A percentile compares a stretch with the other conserved stretches of the same genome.
Evolutionary conservation across 345 rosid species (phyloP).

Genomic region (Luvunga scandens): DNA sequence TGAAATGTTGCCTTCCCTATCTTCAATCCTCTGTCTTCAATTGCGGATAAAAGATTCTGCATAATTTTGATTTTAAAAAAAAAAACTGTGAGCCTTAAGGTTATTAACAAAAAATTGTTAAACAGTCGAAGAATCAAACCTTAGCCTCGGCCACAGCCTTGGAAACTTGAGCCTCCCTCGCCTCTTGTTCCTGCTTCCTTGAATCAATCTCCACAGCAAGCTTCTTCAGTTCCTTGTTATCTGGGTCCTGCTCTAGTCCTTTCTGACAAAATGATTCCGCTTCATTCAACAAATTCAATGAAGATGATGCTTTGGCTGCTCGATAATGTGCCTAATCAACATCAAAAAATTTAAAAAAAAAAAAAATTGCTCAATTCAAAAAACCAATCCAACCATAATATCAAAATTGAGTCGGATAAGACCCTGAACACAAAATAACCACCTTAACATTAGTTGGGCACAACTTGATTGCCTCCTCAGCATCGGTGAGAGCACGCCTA

Average conservation of each 20-base stretch:
- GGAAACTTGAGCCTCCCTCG: constrained; percentile 56
- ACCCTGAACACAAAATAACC: not conserved
- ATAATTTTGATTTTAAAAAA: not conserved
- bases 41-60: constrained; percentile 66
- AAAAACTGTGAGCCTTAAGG: constrained; percentile 1
- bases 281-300: constrained; percentile 58
- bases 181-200: constrained; percentile 57
- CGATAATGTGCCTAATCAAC: constrained; percentile 67
- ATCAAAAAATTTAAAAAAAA: not conserved
- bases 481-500: constrained; percentile 75
- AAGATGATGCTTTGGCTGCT: constrained; percentile 80
- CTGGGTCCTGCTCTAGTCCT: constrained; percentile 60
- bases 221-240: constrained; percentile 70
- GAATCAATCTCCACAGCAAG: constrained; percentile 49
- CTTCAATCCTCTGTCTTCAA: constrained; percentile 69
- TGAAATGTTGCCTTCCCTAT: constrained; percentile 68
- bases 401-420: not conserved
- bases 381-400: not conserved
- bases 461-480: constrained; percentile 67
- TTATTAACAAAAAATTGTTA: not conserved
- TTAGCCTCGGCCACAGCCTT: constrained; percentile 59
- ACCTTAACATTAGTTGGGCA: constrained; percentile 68
- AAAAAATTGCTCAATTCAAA: not conserved
- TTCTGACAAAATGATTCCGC: constrained; percentile 49
- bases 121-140: constrained; percentile 41